Conservation (phyloP, 257 asterid species). For the Primulina eburnea region DNA sequence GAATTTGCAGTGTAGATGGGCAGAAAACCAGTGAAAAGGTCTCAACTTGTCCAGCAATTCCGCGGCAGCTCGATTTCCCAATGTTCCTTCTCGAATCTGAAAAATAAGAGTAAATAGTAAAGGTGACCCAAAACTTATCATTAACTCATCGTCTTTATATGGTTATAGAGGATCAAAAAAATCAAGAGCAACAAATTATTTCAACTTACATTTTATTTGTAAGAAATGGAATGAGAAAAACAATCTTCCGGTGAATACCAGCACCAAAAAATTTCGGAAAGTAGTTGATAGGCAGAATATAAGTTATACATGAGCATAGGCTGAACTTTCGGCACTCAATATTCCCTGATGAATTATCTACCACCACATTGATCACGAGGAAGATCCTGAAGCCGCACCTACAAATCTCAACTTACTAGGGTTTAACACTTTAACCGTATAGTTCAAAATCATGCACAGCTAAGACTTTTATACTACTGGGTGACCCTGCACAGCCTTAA, state of each 20-base stretch:
- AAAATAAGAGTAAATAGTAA: constrained; percentile 11
- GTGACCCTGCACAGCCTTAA: no score
- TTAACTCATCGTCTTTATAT: constrained; percentile 11
- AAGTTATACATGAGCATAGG: no score
- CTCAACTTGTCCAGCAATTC: constrained; percentile 73
- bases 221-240: neutral
- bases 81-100: constrained; percentile 68
- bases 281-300: neutral
- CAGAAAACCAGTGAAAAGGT: constrained; percentile 91
- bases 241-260: neutral
- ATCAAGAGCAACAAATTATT: neutral
- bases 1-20: constrained; percentile 95
- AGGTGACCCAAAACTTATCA: neutral
- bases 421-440: neutral
- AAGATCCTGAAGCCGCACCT: neutral
- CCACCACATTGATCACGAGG: neutral
- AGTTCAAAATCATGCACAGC: neutral
- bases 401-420: neutral
- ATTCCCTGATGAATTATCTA: neutral
- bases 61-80: constrained; percentile 90
- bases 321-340: neutral
- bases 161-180: neutral
- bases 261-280: neutral
- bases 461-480: no score
- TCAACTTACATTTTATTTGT: neutral